Conservation (phyloP, 441 rosid genomes). For the Erysimum cheiri region DNA sequence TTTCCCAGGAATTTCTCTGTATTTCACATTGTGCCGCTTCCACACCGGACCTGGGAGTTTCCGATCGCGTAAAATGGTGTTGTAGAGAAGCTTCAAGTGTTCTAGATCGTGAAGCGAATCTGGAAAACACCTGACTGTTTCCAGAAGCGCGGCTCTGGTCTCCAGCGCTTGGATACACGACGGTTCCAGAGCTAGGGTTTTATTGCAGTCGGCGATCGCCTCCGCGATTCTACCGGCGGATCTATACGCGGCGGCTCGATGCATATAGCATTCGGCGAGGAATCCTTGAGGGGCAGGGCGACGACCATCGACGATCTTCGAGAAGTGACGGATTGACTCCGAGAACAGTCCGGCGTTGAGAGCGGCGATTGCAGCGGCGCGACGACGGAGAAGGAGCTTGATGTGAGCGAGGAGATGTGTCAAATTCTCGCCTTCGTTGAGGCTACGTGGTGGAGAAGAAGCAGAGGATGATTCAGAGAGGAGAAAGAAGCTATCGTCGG, state of each 20-base stretch:
- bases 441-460: conserved; percentile 47
- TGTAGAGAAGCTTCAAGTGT: conserved; percentile 41
- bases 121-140: conserved; percentile 39
- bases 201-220: conserved; percentile 79
- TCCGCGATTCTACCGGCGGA: conserved; percentile 71
- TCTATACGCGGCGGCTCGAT: conserved; percentile 71
- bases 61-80: conserved; percentile 43
- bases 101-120: conserved; percentile 44
- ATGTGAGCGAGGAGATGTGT: conserved; percentile 73
- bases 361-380: conserved; percentile 79
- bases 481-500: conserved; percentile 85
- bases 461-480: conserved; percentile 36
- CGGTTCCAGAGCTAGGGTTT: conserved; percentile 37
- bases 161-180: conserved; percentile 46
- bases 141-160: conserved; percentile 40
- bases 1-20: conserved; percentile 45
- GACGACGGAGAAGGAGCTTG: conserved; percentile 84
- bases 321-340: conserved; percentile 83
- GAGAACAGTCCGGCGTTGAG: conserved; percentile 67
- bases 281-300: conserved; percentile 83
- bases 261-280: conserved; percentile 76
- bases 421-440: conserved; percentile 59
- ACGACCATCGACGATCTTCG: conserved; percentile 77
- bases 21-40: conserved; percentile 42
- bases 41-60: conserved; percentile 45